These are phyloP conservation scores for Suillus clintonianus DNA, from an alignment of 768 basidiomycete genomes.

Conservation along the genomic window DNA sequence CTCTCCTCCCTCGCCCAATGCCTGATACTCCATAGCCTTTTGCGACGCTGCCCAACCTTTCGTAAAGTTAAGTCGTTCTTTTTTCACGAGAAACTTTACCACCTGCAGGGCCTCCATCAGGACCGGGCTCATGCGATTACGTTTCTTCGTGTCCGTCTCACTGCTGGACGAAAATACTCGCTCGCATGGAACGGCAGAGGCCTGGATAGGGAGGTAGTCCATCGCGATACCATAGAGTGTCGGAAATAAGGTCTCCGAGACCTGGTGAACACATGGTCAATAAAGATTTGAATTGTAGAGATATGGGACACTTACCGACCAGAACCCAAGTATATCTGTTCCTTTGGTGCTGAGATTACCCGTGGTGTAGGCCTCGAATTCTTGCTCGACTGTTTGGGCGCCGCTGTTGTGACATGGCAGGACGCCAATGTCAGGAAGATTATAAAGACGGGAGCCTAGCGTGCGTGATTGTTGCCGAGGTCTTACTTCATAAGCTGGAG, in stretches of 20 bases:
- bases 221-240: conserved; percentile 12
- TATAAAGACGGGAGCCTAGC: background rate
- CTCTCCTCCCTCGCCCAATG: no score
- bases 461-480: background rate
- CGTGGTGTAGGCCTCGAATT: background rate
- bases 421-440: background rate
- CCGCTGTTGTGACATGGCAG: background rate
- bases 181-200: conserved; percentile 24
- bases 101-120: no score
- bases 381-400: background rate
- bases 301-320: background rate
- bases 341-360: background rate
- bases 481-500: background rate
- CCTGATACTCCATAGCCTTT: no score
- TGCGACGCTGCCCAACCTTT: no score
- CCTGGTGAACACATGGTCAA: background rate
- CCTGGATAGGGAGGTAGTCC: conserved; percentile 20
- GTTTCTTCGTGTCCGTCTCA: no score
- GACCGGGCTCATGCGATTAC: no score
- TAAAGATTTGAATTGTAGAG: background rate
- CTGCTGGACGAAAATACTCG: no score
- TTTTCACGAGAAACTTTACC: no score
- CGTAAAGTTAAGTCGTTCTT: no score
- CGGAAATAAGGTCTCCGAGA: background rate
- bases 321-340: background rate